phyloP scores from a whole-genome alignment of 2,329 filamentous ascomycete genomes.

The Aspergillus fumigatus region DNA sequence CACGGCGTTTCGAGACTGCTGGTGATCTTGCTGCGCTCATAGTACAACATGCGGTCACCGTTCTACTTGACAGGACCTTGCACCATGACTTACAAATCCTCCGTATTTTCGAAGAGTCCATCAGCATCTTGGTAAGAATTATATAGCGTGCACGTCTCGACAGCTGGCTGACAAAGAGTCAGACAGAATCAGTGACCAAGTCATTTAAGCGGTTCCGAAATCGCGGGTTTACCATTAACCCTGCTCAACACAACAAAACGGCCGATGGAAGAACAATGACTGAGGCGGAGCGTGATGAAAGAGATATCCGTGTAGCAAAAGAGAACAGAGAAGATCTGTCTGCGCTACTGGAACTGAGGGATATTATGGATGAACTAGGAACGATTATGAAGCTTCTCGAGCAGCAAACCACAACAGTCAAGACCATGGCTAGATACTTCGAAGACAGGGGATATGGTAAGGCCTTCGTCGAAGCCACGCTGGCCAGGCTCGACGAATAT shows the following conservation, averaged over 20 bases:
- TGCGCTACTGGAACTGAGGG: constrained; percentile 57
- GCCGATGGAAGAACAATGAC: constrained; percentile 28
- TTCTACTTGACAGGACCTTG: constrained; percentile 56
- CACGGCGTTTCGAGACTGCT: constrained; percentile 58
- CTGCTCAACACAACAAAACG: constrained; percentile 27
- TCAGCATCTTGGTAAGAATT: constrained; percentile 54
- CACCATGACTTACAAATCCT: constrained; percentile 61
- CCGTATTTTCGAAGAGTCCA: constrained; percentile 62
- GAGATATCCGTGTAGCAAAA: constrained; percentile 47
- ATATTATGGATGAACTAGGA: constrained; percentile 60
- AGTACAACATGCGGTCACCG: constrained; percentile 58
- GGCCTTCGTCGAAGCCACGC: constrained; percentile 50
- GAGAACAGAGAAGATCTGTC: constrained; percentile 62
- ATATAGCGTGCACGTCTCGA: not conserved
- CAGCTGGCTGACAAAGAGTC: not conserved
- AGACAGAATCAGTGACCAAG: constrained; percentile 60
- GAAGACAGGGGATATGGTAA: constrained; percentile 40
- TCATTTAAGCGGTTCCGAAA: constrained; percentile 60
- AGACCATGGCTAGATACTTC: constrained; percentile 34
- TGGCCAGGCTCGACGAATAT: constrained; percentile 53
- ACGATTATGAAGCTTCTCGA: constrained; percentile 56
- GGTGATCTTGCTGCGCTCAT: constrained; percentile 60
- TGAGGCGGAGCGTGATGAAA: constrained; percentile 35
- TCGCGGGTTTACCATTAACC: constrained; percentile 49
- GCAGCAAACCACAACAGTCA: constrained; percentile 51